Percentiles rank a stretch among this genome's conserved stretches.
These are phyloP conservation scores for Parachaetomium inaequale DNA, from an alignment of 495 filamentous ascomycete species.

Conservation along the genomic window DNA sequence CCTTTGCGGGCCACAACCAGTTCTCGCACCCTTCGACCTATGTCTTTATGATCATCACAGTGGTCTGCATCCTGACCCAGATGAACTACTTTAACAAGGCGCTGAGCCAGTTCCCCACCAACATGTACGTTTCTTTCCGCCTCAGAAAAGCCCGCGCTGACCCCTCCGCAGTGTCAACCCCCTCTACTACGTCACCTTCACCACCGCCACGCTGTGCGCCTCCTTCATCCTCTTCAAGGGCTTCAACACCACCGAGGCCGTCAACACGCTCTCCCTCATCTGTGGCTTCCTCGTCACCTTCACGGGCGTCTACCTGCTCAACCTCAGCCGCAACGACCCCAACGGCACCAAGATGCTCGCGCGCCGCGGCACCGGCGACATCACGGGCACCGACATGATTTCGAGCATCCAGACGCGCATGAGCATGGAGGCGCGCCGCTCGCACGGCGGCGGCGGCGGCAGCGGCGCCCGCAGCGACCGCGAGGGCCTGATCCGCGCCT, in stretches of 20 bases:
- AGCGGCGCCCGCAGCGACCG: constrained; percentile 62
- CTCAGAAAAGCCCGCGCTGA: constrained; percentile 27
- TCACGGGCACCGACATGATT: constrained; percentile 85
- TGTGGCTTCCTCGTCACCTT: constrained; percentile 96
- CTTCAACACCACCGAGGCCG: constrained; percentile 91
- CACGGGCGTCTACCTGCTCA: constrained; percentile 93
- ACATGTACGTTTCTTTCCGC: constrained; percentile 59
- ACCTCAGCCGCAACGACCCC: constrained; percentile 86
- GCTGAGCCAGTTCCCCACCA: constrained; percentile 91
- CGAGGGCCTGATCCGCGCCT: constrained; percentile 76
- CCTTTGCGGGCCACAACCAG: constrained; percentile 86
- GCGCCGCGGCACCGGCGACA: constrained; percentile 62
- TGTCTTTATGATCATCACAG: constrained; percentile 89
- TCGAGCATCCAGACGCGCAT: constrained; percentile 82
- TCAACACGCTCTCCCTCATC: constrained; percentile 86
- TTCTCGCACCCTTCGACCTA: constrained; percentile 92
- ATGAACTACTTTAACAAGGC: constrained; percentile 99
- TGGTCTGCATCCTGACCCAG: constrained; percentile 91
- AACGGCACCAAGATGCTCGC: constrained; percentile 68
- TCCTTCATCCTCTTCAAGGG: constrained; percentile 97
- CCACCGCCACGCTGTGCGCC: constrained; percentile 87
- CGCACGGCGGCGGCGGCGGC: constrained; percentile 53
- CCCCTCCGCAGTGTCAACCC: constrained; percentile 79
- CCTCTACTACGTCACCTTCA: constrained; percentile 99
- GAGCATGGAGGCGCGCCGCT: constrained; percentile 83